These are phyloP conservation scores for Phytophthora niederhauseri DNA, from an alignment of 352 stramenopile species.

Conservation along the genomic window DNA sequence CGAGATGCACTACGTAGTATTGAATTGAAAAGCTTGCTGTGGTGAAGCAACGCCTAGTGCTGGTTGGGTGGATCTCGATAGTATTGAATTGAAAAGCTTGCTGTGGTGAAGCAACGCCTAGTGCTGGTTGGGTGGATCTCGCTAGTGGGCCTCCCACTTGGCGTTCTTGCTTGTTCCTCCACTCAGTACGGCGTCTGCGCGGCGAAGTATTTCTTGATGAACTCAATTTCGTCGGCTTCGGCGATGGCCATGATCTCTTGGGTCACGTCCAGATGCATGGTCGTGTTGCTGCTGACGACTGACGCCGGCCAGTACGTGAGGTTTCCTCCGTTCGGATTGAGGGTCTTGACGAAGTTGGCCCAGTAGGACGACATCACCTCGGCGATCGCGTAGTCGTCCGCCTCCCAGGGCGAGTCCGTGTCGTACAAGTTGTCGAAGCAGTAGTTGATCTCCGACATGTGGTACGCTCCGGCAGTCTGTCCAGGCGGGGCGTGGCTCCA, in stretches of 20 bases:
- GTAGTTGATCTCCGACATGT: conserved; percentile 37
- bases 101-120: no score
- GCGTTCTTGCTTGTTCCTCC: not conserved
- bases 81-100: no score
- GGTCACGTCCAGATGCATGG: conserved; percentile 16
- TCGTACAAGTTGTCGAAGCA: conserved; percentile 31
- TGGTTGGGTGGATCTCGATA: no score
- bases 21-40: no score
- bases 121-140: no score
- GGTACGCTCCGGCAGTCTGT: conserved; percentile 21
- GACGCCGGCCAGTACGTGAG: conserved; percentile 14
- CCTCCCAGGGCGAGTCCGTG: conserved; percentile 22
- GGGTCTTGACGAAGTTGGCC: conserved; percentile 27
- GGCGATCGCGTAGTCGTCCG: conserved; percentile 23
- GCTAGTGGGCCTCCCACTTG: no score
- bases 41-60: no score
- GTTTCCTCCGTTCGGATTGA: conserved; percentile 24
- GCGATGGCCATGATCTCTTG: conserved; percentile 14
- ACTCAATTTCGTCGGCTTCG: conserved; percentile 10
- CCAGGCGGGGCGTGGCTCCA: conserved; percentile 24
- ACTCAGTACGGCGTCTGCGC: conserved; percentile 9
- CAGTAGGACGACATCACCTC: conserved; percentile 28
- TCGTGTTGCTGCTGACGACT: conserved; percentile 13
- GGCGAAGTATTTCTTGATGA: conserved; percentile 15
- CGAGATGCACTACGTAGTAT: no score